phyloP scores from a whole-genome alignment of 495 filamentous ascomycete species.

The Durotheca rogersii region DNA sequence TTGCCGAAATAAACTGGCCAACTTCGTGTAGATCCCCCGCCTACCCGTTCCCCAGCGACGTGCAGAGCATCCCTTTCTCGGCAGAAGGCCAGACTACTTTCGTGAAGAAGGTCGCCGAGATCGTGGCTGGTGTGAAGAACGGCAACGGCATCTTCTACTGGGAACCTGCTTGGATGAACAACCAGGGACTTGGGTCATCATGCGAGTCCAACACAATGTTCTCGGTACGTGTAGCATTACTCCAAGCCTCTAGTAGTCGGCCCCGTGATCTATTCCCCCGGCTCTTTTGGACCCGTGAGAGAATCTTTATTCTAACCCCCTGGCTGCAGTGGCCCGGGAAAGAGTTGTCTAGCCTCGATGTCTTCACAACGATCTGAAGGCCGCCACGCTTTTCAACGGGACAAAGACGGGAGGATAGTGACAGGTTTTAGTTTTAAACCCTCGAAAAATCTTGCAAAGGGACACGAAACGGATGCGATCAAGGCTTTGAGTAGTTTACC shows the following conservation, averaged over 20 bases:
- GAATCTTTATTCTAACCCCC: slow-evolving; percentile 1
- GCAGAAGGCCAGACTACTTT: slow-evolving; percentile 61
- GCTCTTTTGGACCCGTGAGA: background rate
- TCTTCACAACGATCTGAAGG: slow-evolving; percentile 26
- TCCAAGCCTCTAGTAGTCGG: background rate
- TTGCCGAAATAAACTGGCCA: slow-evolving; percentile 70
- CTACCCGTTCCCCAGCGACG: slow-evolving; percentile 59
- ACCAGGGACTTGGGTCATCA: slow-evolving; percentile 57
- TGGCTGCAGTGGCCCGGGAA: slow-evolving; percentile 26
- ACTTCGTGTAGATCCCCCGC: slow-evolving; percentile 56
- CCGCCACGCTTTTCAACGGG: background rate
- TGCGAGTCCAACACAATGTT: slow-evolving; percentile 53
- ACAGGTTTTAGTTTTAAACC: no score
- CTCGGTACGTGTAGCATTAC: slow-evolving; percentile 24
- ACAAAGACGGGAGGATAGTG: background rate
- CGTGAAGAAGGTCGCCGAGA: slow-evolving; percentile 54
- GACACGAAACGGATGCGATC: slow-evolving; percentile 12
- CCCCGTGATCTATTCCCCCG: background rate
- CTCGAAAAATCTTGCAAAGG: background rate
- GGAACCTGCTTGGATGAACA: slow-evolving; percentile 70
- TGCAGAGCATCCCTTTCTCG: slow-evolving; percentile 58
- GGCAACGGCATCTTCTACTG: slow-evolving; percentile 66
- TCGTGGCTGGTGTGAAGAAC: slow-evolving; percentile 51
- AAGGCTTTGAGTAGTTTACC: background rate
- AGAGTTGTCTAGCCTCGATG: slow-evolving; percentile 31